These are phyloP conservation scores for Botrytis hyacinthi DNA, from an alignment of 2,329 filamentous ascomycete genomes.

Conservation along the genomic window DNA sequence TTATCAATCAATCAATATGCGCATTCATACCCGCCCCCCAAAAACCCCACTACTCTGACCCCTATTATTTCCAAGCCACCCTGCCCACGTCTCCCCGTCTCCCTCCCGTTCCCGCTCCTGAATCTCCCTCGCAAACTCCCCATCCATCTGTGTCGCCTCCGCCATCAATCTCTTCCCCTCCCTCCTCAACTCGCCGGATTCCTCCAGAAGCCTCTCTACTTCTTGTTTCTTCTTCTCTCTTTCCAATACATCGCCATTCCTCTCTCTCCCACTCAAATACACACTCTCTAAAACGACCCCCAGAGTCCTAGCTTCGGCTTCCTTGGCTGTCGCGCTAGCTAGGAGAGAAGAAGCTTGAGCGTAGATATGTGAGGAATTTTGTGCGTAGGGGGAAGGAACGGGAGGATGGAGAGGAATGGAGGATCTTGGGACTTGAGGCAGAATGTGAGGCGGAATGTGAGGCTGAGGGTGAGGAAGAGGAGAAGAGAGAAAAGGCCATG, in stretches of 20 bases:
- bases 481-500: neutral
- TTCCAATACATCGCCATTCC: neutral
- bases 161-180: slow-evolving; percentile 32
- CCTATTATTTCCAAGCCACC: neutral
- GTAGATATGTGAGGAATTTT: slow-evolving; percentile 28
- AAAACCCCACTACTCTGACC: neutral
- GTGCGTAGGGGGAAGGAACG: slow-evolving; percentile 18
- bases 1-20: neutral
- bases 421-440: slow-evolving; percentile 17
- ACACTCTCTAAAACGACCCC: slow-evolving; percentile 5
- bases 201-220: slow-evolving; percentile 29
- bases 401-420: neutral
- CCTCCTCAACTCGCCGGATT: slow-evolving; percentile 28
- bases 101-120: slow-evolving; percentile 30
- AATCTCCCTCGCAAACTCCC: slow-evolving; percentile 32
- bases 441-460: neutral
- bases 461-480: neutral
- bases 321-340: slow-evolving; percentile 25
- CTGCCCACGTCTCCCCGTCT: slow-evolving; percentile 17
- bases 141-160: slow-evolving; percentile 32
- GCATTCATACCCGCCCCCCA: neutral
- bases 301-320: slow-evolving; percentile 28
- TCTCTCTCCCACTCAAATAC: neutral
- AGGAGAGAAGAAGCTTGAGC: slow-evolving; percentile 28
- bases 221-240: slow-evolving; percentile 23